Evolutionary conservation across 2,329 filamentous ascomycete genomes (phyloP).

Genomic region (Onygena corvina): DNA sequence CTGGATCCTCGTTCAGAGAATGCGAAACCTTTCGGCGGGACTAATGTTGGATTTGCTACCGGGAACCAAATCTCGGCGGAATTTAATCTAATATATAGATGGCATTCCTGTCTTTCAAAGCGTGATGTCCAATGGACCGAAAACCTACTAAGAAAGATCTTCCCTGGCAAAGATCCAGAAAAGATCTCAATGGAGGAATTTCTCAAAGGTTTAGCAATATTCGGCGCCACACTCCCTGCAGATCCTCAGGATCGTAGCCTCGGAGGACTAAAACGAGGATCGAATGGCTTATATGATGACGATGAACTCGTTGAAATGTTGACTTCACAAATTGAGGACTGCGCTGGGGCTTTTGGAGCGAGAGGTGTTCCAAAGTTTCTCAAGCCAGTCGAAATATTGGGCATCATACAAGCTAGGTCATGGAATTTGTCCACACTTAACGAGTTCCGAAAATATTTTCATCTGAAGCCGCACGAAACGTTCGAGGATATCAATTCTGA

Average conservation of each 20-base stretch:
- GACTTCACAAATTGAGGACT: conserved; percentile 52
- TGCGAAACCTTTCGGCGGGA: conserved; percentile 12
- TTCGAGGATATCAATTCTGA: conserved; percentile 51
- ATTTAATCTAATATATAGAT: conserved; percentile 43
- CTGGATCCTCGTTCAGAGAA: conserved; percentile 34
- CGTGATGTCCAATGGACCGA: conserved; percentile 63
- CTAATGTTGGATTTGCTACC: conserved; percentile 30
- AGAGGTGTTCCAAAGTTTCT: conserved; percentile 60
- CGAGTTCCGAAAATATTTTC: conserved; percentile 53
- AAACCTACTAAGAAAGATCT: conserved; percentile 41
- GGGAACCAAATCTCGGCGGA: conserved; percentile 43
- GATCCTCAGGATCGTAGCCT: conserved; percentile 55
- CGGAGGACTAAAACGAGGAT: conserved; percentile 45
- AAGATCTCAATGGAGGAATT: conserved; percentile 31
- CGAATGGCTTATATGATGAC: conserved; percentile 53
- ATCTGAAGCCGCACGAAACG: conserved; percentile 44
- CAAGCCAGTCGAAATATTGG: conserved; percentile 63
- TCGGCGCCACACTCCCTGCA: conserved; percentile 43
- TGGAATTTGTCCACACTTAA: conserved; percentile 43
- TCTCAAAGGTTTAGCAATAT: conserved; percentile 39
- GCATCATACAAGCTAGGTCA: conserved; percentile 61
- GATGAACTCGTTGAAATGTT: conserved; percentile 57
- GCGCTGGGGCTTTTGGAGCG: conserved; percentile 56
- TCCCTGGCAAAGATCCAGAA: conserved; percentile 14
- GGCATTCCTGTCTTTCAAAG: conserved; percentile 54